A percentile compares a stretch with the other conserved stretches of the same genome.
Conservation (phyloP, 495 filamentous ascomycete species). For the Symbiotaphrina buchneri region DNA sequence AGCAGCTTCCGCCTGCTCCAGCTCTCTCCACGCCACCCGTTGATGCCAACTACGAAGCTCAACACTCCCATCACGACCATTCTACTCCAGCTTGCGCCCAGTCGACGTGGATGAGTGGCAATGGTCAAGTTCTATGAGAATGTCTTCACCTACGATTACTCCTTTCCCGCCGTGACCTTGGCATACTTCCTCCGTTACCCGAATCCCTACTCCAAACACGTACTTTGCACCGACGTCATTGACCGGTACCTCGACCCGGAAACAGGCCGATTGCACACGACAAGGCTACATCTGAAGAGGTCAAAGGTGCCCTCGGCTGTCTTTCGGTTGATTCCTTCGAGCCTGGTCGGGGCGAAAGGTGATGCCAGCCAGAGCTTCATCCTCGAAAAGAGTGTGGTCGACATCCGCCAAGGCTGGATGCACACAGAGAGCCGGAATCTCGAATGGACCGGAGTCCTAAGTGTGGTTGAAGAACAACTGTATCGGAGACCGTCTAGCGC, state of each 20-base stretch:
- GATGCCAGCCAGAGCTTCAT: constrained; percentile 65
- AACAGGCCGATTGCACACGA: constrained; percentile 67
- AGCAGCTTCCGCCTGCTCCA: too few species aligned
- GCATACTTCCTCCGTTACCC: constrained; percentile 99
- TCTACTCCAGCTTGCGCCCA: too few species aligned
- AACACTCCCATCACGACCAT: too few species aligned
- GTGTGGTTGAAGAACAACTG: constrained; percentile 71
- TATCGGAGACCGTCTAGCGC: constrained; percentile 28
- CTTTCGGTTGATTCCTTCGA: constrained; percentile 58
- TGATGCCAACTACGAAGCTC: too few species aligned
- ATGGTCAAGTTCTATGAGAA: constrained; percentile 84
- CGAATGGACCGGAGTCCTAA: constrained; percentile 30
- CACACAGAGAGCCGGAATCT: constrained; percentile 18
- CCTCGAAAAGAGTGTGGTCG: constrained; percentile 75
- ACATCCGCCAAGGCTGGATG: constrained; percentile 68
- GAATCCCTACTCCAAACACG: constrained; percentile 88
- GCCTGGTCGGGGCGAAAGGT: constrained; percentile 43
- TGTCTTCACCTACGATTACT: constrained; percentile 74
- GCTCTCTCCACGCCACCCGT: too few species aligned
- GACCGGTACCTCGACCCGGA: constrained; percentile 56
- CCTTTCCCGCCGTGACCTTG: constrained; percentile 77
- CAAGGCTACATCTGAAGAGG: constrained; percentile 80
- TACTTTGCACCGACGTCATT: constrained; percentile 91
- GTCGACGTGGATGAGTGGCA: too few species aligned
- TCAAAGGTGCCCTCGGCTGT: constrained; percentile 71